Conservation (phyloP, 495 filamentous ascomycete genomes). For the Podospora australis region DNA sequence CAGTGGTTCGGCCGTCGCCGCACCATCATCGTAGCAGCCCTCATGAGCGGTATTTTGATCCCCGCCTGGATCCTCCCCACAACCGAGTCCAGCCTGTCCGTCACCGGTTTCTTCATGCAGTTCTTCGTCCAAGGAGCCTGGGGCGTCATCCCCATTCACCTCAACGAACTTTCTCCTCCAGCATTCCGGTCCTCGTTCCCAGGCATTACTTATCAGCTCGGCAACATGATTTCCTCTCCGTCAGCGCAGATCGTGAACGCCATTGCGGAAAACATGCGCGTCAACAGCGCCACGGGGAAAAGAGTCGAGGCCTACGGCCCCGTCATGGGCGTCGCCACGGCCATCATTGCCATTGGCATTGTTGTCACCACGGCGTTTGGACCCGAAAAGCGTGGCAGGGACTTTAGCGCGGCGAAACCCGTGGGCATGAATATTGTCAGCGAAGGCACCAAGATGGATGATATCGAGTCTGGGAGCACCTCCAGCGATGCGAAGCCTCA, state of each 20-base stretch:
- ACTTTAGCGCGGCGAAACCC: conserved; percentile 56
- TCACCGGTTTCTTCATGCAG: conserved; percentile 66
- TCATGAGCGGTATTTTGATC: conserved; percentile 54
- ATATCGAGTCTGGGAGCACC: conserved; percentile 14
- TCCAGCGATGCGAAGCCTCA: not conserved
- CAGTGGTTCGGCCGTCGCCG: conserved; percentile 66
- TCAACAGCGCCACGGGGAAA: conserved; percentile 42
- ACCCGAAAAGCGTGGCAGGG: conserved; percentile 59
- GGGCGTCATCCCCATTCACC: conserved; percentile 72
- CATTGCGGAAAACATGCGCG: conserved; percentile 50
- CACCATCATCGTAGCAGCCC: conserved; percentile 53
- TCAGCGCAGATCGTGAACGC: conserved; percentile 67
- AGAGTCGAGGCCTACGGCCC: conserved; percentile 60
- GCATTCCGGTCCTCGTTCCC: conserved; percentile 67
- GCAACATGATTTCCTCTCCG: conserved; percentile 69
- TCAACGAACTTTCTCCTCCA: conserved; percentile 69
- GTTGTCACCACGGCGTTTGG: conserved; percentile 53
- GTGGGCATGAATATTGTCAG: conserved; percentile 44
- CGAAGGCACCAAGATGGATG: conserved; percentile 8
- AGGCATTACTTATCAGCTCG: conserved; percentile 65
- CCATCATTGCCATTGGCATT: conserved; percentile 61
- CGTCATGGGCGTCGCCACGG: conserved; percentile 62
- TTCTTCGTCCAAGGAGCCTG: conserved; percentile 75
- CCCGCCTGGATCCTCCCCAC: conserved; percentile 66
- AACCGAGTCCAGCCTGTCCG: conserved; percentile 51